Base-by-base conservation (phyloP, 2,329 filamentous ascomycete species). In the Colletotrichum cordylinicola region DNA sequence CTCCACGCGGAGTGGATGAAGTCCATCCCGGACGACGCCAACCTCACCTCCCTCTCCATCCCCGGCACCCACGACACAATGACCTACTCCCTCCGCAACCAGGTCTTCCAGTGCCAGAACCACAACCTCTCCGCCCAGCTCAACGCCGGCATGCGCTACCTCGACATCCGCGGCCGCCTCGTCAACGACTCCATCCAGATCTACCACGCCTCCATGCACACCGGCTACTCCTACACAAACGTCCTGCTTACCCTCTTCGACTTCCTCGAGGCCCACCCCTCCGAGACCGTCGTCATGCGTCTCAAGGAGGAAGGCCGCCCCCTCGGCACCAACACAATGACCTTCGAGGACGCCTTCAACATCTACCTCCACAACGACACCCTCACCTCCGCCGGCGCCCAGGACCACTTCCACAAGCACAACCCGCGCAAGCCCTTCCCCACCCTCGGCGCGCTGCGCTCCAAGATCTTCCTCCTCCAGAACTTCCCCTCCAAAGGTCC, bases 51-150 rank as follows among this genome's bases (percentile, higher is more conserved):
- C 67, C 83, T 90, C 56, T 88, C 87, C 61, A 85, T 90, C 74
- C 89, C 88, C 0, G 89, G 89, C 35, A 90, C 88, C 2, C 88
- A 90, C 81, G 88, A 90, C 80, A 89, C 88, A 29, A 86, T 90
- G 86, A 90, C 89, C 21, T 88, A 86, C 77, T 79, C 81, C 60
- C 82, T 88, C 71, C 78, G 75, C 33, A 78, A 80, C 58, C 81
- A 84, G 73, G 64, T 78, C 31, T 84, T 86, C 67, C 85, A 88
- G 79, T 89, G 88, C 79, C 89, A 90, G 81, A 89, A 88, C 79
- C 83, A 83, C 78, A 84, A 85, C 77, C 83, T 90, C 27, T 78
- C 75, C 16, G 82, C 82, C 18, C 89, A 90, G 81, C 85, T 90
- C 56, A 70, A 79, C 39, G 85, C 86, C 3, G 89, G 89, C 10